Base-by-base conservation (phyloP, 2,329 filamentous ascomycete species). In the Thermomyces lanuginosus region DNA sequence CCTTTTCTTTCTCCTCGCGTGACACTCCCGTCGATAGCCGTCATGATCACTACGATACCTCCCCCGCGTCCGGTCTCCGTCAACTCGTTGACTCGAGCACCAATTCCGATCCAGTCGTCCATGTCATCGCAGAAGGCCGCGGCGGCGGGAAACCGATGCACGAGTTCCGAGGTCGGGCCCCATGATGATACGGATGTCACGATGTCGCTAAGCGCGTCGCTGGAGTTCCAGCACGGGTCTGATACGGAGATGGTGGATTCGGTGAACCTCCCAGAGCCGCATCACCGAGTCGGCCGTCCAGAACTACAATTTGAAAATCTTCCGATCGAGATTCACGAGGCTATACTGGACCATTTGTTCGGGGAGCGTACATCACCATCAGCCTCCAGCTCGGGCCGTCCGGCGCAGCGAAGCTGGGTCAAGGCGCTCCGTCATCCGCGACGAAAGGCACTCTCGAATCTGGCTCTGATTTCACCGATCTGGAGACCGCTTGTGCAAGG, bases 401-500 rank as follows among this genome's bases (percentile, higher is more conserved):
- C 55, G 2, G 48, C 56, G 17, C 55, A 64, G 24, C 64, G 64
- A 31, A 68, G 65, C 38, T 76, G 72, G 69, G 67, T 64, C 28
- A 75, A 70, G 9, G 67, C 66, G 3, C 53, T 78, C 32, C 65
- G 74, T 29, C 72, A 78, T 49, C 74, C 72, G 4, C 62, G 75
- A 29, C 59, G 75, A 33, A 73, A 69, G 35, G 71, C 75, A 32
- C 56, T 80, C 18, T 76, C 75, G 0, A 63, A 74, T 36, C 48
- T 81, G 31, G 68, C 76, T 3, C 52, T 77, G 27, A 69, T 59
- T 13, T 58, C 48, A 9, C 58, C 50, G 3, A 51, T 64, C n/a
- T 82, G 76, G 76, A 65, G 72, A 25, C 54, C 60, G 18, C 44
- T 81, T 30, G 69, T 83, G 11, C 77, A 82, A 45, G 66, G 76